Conservation (phyloP, 345 rosid species). For the Pugionium dolabratum region DNA sequence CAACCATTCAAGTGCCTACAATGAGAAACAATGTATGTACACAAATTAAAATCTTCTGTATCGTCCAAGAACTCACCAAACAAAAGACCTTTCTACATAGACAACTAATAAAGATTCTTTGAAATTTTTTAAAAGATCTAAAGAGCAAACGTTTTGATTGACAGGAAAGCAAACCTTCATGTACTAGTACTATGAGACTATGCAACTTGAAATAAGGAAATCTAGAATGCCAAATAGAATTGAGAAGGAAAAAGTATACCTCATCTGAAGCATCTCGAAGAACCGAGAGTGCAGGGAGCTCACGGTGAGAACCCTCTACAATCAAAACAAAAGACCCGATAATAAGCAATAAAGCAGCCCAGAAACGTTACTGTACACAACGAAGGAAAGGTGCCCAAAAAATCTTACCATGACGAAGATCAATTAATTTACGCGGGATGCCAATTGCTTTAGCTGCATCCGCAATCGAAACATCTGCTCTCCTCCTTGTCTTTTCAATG, state of each 20-base stretch:
- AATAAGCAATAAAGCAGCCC: constrained; percentile 7
- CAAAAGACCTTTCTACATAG: background rate
- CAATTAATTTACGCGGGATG: constrained; percentile 82
- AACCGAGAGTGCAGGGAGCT: constrained; percentile 73
- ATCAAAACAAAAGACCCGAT: constrained; percentile 22
- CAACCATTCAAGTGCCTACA: constrained; percentile 88
- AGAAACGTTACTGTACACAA: background rate
- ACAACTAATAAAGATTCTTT: constrained; percentile 3
- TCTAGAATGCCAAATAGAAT: constrained; percentile 6
- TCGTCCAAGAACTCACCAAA: constrained; percentile 18
- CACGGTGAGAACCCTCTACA: constrained; percentile 90
- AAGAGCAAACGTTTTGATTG: constrained; percentile 6
- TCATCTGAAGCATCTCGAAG: constrained; percentile 70
- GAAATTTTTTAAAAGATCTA: background rate
- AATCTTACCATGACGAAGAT: constrained; percentile 88
- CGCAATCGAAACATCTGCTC: constrained; percentile 69
- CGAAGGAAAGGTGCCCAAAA: constrained; percentile 11
- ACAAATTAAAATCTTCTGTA: background rate
- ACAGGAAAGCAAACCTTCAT: background rate
- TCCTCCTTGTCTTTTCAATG: constrained; percentile 80
- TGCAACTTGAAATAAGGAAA: background rate
- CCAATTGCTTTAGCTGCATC: constrained; percentile 82
- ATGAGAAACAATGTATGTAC: constrained; percentile 5
- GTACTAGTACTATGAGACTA: constrained; percentile 1
- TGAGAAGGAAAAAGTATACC: constrained; percentile 45